Conservation (phyloP, 2,329 filamentous ascomycete genomes). For the Aspergillus pseudoglaucus region DNA sequence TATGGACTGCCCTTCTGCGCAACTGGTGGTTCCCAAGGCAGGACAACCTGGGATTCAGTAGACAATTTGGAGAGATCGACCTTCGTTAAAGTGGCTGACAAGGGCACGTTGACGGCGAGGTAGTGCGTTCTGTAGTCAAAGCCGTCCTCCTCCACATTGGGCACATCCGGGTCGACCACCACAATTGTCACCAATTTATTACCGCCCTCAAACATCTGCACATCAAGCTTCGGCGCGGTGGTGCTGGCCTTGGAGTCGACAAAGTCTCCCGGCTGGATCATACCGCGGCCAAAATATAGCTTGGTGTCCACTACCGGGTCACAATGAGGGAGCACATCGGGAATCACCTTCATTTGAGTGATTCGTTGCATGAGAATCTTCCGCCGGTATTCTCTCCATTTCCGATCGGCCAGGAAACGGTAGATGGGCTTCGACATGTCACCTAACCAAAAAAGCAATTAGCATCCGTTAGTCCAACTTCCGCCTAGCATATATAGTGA, state of each 20-base stretch:
- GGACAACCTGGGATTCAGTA: constrained; percentile 58
- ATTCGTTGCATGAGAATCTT: constrained; percentile 79
- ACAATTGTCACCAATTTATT: constrained; percentile 76
- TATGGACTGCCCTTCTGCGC: constrained; percentile 87
- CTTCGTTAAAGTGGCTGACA: constrained; percentile 55
- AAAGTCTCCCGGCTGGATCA: constrained; percentile 68
- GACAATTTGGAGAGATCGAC: constrained; percentile 61
- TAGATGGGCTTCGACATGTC: constrained; percentile 98
- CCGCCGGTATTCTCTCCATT: constrained; percentile 81
- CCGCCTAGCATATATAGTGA: background rate
- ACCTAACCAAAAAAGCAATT: constrained; percentile 45
- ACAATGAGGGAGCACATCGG: constrained; percentile 77
- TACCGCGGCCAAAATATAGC: constrained; percentile 67
- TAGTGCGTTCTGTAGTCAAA: constrained; percentile 84
- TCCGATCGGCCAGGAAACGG: constrained; percentile 74
- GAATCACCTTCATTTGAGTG: constrained; percentile 76
- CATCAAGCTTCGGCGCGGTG: constrained; percentile 64
- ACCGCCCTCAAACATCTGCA: constrained; percentile 79
- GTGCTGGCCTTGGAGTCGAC: constrained; percentile 70
- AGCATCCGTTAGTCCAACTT: background rate
- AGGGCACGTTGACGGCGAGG: constrained; percentile 67
- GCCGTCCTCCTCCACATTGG: constrained; percentile 64
- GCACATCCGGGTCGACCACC: constrained; percentile 86
- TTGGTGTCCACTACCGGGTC: constrained; percentile 73
- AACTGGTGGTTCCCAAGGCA: constrained; percentile 78